Percentiles rank a stretch among this genome's conserved stretches.
These are phyloP conservation scores for Neurospora sp. DNA, from an alignment of 495 filamentous ascomycete species.

Conservation along the genomic window DNA sequence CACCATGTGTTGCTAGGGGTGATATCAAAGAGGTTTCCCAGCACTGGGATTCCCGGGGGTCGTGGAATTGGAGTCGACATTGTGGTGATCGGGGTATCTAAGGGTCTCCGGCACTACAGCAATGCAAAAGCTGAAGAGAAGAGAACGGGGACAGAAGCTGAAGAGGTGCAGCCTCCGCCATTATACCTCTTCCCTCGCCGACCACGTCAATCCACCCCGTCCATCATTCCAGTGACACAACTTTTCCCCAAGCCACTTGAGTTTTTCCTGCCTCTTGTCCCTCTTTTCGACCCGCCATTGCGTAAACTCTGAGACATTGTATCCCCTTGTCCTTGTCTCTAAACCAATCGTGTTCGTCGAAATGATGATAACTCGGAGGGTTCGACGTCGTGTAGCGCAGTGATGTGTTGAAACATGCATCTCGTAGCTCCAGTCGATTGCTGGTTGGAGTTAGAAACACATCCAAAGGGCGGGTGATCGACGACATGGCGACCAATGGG, in stretches of 20 bases:
- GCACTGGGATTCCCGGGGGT: constrained; percentile 54
- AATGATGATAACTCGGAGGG: background rate
- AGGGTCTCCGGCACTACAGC: background rate
- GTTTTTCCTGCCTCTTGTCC: background rate
- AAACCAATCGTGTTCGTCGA: background rate
- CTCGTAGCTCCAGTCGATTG: background rate
- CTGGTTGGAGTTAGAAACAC: background rate
- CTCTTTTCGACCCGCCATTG: background rate
- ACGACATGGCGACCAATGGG: background rate
- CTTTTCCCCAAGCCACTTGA: background rate
- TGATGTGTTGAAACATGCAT: background rate
- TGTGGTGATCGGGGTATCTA: background rate
- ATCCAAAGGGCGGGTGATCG: background rate
- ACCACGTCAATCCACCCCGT: background rate
- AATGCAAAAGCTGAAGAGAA: background rate
- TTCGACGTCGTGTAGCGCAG: background rate
- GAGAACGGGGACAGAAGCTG: background rate
- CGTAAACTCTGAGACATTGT: background rate
- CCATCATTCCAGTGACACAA: background rate
- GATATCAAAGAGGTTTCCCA: constrained; percentile 60
- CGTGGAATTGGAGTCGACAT: constrained; percentile 48
- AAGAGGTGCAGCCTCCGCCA: background rate
- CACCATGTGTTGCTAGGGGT: constrained; percentile 51
- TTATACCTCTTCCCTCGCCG: background rate
- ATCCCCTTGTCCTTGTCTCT: background rate